Base-by-base conservation (phyloP, 352 stramenopile genomes). In the Globisporangium solare region DNA sequence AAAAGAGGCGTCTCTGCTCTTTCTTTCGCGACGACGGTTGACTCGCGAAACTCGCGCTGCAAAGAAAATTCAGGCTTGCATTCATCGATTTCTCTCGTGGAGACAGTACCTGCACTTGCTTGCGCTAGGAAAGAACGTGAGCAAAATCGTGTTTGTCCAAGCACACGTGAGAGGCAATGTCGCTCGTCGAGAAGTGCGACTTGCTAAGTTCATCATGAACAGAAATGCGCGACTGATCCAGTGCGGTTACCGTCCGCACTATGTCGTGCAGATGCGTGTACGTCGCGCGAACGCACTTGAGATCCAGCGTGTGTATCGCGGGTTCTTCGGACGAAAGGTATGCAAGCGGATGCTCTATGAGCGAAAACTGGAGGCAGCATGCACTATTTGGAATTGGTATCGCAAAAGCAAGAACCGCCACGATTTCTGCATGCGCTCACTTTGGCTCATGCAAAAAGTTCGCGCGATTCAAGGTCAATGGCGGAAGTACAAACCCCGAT, bases 301-400 rank as follows among this genome's bases (percentile, higher is more conserved):
- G 11, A 88, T 89, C 46, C 78, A 91, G 45, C 78, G 73, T 0
- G 60, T 79, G 0, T 86, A 72, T 63, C 72, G 78, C 10, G 76
- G 74, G 0, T 76, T 68, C 46, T 42, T 58, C 3, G 72, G 70
- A 0, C 68, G 76, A 0, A 18, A 51, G 35, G 5, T 54, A 6
- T 68, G 54, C 51, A 35, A 62, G n/a, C 57, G 56, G 18, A 45
- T 56, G 2, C 17, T 72, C 15, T 63, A 66, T 18, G 62, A 76
- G 47, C 45, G 56, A 22, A 60, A 66, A 22, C 22, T 71, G 3
- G 43, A 35, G 1, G 60, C 50, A 8, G 64, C 45, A 1, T 12
- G 43, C 1, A 67, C 52, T 21, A 82, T 88, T 43, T 73, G 66
- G 65, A 22, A n/a, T 18, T 92, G 79, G 79, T 87, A 74, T 61